Conservation (phyloP, 2,329 filamentous ascomycete species). For the Aspergillus fijiensis region DNA sequence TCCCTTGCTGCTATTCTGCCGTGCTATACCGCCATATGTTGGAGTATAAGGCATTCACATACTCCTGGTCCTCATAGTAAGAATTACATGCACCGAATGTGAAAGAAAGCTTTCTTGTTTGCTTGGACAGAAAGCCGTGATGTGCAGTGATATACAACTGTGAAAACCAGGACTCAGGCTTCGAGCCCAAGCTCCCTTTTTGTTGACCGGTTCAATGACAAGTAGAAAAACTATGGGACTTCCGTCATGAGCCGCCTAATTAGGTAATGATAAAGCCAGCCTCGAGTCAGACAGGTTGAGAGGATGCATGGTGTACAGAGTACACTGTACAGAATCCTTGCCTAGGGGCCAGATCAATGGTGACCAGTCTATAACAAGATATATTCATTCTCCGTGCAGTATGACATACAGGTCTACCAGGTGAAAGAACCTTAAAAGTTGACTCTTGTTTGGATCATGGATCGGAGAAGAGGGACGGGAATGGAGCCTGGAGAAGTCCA, state of each 20-base stretch:
- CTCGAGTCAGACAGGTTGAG: background rate
- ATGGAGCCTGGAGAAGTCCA: slow-evolving; percentile 6
- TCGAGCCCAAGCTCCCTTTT: background rate
- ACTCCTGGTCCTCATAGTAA: too few relatives aligned
- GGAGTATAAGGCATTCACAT: background rate
- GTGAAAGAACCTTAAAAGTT: background rate
- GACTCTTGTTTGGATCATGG: slow-evolving; percentile 10
- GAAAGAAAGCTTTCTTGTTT: too few relatives aligned
- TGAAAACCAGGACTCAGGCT: too few relatives aligned
- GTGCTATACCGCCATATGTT: background rate
- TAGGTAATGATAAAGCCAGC: background rate
- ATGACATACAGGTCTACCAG: background rate
- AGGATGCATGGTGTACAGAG: background rate
- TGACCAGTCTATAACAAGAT: too few relatives aligned
- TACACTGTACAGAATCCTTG: background rate
- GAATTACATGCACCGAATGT: too few relatives aligned
- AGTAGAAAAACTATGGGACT: background rate
- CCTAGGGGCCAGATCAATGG: background rate
- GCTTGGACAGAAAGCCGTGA: too few relatives aligned
- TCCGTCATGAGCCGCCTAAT: background rate
- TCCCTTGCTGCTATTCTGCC: background rate
- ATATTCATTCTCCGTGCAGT: too few relatives aligned
- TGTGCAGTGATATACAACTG: too few relatives aligned
- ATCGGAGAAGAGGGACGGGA: slow-evolving; percentile 22
- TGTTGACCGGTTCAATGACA: background rate